Base-by-base conservation (phyloP, 2,329 filamentous ascomycete genomes). In the Colletotrichum endophyticum region DNA sequence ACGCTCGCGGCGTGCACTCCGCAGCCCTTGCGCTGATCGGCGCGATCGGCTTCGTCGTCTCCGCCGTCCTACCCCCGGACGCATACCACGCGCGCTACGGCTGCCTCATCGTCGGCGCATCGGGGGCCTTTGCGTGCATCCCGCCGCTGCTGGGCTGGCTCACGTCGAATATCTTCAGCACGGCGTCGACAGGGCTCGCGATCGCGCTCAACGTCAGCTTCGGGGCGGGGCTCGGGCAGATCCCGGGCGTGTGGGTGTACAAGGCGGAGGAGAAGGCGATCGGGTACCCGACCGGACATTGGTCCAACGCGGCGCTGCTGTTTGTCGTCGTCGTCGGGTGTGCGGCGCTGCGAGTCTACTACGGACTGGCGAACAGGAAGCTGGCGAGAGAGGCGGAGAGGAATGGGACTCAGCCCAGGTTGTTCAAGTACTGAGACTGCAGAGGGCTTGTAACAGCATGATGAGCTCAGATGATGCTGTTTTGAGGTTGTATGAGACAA, bases 191-290 rank as follows among this genome's bases (percentile, higher is more conserved):
- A 0, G 93, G 93, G 0, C 87, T 95, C 13, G 93, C 93, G 3
- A 93, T 95, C 72, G 94, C 93, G 1, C 84, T 95, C 77, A 95
- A 95, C 78, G 90, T 95, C 19, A 92, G 91, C 3, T 88, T 94
- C 34, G 89, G 89, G 66, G 93, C 92, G 0, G 93, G 92, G 0
- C 88, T 93, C 0, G 93, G 94, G 0, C 93, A 95, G 82, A 95
- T 95, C 56, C 90, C 92, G 0, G 94, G 93, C 0, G 92, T 94
- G 1, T 95, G 93, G 93, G 95, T 94, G 77, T 95, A 95, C 84
- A 93, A 93, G 80, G 87, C 90, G 1, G 84, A 90, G 13, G 92
- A 95, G 82, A 89, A 88, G 22, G 82, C 85, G 27, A 84, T 79
- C 12, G 93, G 94, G 0, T 95, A 94, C 81, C 92, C 92, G 1